Evolutionary conservation across 1,284 basidiomycete species (phyloP).

Genomic region (Cystobasidium sp.): DNA sequence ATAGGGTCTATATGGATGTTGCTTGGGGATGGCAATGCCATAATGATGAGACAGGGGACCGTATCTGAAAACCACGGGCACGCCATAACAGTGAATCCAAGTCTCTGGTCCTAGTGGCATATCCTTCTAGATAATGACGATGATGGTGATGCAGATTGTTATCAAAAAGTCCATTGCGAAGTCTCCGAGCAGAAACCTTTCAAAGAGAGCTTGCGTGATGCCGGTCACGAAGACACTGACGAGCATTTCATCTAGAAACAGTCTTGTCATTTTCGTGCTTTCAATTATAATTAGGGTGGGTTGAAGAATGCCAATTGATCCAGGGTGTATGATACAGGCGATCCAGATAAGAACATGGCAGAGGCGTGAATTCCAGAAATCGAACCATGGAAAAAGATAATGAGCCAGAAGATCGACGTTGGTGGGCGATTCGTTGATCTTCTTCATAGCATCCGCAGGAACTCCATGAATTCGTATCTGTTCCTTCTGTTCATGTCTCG

Average conservation of each 20-base stretch:
- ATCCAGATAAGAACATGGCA: not conserved
- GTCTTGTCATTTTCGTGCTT: not conserved
- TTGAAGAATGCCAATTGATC: too few species aligned
- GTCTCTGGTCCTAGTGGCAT: not conserved
- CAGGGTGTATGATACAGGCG: not conserved
- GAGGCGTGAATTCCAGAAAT: not conserved
- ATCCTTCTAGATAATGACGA: not conserved
- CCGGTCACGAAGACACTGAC: not conserved
- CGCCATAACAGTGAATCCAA: not conserved
- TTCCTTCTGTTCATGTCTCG: not conserved
- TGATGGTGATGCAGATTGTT: not conserved
- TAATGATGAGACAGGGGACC: not conserved
- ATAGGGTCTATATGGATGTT: not conserved
- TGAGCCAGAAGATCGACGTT: not conserved
- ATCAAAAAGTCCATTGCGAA: not conserved
- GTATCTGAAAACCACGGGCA: not conserved
- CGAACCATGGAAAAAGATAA: not conserved
- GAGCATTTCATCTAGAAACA: not conserved
- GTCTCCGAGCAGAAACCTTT: not conserved
- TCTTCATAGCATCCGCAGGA: not conserved
- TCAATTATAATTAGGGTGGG: not conserved
- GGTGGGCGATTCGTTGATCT: not conserved
- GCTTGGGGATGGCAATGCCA: slow-evolving; percentile 3
- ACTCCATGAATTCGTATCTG: not conserved
- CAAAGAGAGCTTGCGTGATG: not conserved